Base-by-base conservation (phyloP, 768 basidiomycete genomes). In the Collybia mongolica region DNA sequence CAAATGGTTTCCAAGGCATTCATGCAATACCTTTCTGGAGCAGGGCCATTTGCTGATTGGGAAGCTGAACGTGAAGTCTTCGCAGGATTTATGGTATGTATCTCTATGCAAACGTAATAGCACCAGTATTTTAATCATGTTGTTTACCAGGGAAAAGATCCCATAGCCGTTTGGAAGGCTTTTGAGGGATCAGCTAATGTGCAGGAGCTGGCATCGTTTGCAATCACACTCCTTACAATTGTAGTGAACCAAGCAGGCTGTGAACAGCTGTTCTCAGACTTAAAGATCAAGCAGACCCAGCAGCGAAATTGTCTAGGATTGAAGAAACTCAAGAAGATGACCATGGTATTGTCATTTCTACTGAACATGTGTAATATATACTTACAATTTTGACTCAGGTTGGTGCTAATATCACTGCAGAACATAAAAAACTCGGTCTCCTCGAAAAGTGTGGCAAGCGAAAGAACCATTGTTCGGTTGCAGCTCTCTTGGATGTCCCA, bases 271-370 rank as follows among this genome's bases (percentile, higher is more conserved):
- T 44, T 44, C n/a, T 44, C 43, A 6, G 28, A 44, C n/a, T 29
- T 44, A 24, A 44, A 29, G 22, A 23, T 44, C 19, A 44, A 44
- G 43, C 43, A 44, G 35, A 44, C 42, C 24, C 24, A 44, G 24
- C 24, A 6, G 26, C 26, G 7, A 17, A 44, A 44, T 22, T n/a
- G 14, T 5, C 22, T 44, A 24, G 43, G 43, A 12, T 44, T 44
- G 43, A 29, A 44, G 28, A 44, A 44, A 20, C 43, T 44, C 15
- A n/a, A 44, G 43, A 44, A 32, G 22, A 44, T 44, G 26, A 44
- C 43, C 18, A 44, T 28, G 22, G 43, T 44, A 20, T 23, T 26
- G 24, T 3, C 24, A 26, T 26, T 26, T 26, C 3, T 26, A 26
- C 24, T 26, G 3, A 26, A 26, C 3, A 26, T 26, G 24, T 7